Evolutionary conservation across 192 early-diverging fungal genomes (phyloP).

Genomic region (Coemansia sp.): DNA sequence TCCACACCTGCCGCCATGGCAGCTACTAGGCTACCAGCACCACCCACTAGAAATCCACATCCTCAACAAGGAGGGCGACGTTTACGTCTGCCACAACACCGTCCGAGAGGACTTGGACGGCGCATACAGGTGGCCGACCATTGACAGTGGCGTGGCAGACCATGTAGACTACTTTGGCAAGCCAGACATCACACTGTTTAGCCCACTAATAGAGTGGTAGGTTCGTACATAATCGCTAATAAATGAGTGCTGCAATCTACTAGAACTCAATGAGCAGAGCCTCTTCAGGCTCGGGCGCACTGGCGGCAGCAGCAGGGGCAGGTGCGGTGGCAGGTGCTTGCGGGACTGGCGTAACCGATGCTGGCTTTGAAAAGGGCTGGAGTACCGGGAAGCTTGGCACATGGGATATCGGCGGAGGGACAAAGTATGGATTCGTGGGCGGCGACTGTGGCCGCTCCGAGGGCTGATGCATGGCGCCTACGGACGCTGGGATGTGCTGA

Average conservation of each 20-base stretch:
- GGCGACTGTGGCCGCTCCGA: constrained; percentile 12
- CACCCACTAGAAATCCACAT: constrained; percentile 51
- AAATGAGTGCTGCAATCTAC: not conserved
- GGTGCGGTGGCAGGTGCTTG: constrained; percentile 1
- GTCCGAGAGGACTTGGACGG: constrained; percentile 50
- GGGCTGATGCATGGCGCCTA: not conserved
- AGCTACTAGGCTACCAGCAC: constrained; percentile 54
- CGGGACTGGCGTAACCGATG: not conserved
- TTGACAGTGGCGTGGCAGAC: constrained; percentile 47
- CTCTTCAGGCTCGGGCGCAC: constrained; percentile 28
- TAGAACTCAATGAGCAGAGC: constrained; percentile 39
- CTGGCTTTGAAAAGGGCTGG: constrained; percentile 17
- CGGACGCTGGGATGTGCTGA: constrained; percentile 3
- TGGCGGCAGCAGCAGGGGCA: not conserved
- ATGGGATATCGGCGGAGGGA: constrained; percentile 22
- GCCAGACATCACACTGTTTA: constrained; percentile 42
- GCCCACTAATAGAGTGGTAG: constrained; percentile 43
- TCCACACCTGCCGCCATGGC: constrained; percentile 52
- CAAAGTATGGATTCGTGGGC: constrained; percentile 23
- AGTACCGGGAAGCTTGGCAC: constrained; percentile 45
- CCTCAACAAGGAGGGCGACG: constrained; percentile 40
- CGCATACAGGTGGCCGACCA: constrained; percentile 54
- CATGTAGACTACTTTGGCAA: constrained; percentile 52
- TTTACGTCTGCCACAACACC: constrained; percentile 52
- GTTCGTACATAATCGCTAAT: not conserved